Base-by-base conservation (phyloP, 1,139 yeast genomes). In the Kluyveromyces sp. region DNA sequence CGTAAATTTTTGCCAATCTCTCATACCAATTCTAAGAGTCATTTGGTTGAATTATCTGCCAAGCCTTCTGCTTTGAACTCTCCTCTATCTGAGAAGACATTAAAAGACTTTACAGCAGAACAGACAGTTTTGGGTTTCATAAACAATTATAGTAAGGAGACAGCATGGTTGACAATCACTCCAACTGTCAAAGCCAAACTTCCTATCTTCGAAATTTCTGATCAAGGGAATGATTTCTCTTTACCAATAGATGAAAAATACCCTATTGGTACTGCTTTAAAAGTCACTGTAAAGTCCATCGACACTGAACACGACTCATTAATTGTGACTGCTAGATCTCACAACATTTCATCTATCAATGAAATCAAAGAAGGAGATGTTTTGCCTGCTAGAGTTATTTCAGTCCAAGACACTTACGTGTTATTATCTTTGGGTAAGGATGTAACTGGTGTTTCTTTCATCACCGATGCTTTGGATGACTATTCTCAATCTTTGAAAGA, bases 401-500 rank as follows among this genome's bases (percentile, higher is more conserved):
- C 78, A 58, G 74, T 81, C n/a, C 70, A 76, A 50, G 83, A 78
- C 25, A 74, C 74, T 44, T 79, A 74, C 56, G 80, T 86, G 27
- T 67, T 85, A 50, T 83, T 86, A 41, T 86, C 82, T 53, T 66
- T 87, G 40, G 86, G 87, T 25, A 73, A 73, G 33, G 72, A 72
- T 41, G 71, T 83, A 25, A 71, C 74, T 47, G 96, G 88, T 31
- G 73, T 81, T 52, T 78, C 89, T 3, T 81, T 72, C 61, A 74
- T 82, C 43, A 83, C 95, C 3, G 96, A 89, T 64, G 89, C 95
- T 15, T 71, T 86, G 53, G 78, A 83, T 56, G 84, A 87, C 58
- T 87, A 79, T 61, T 71, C 79, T 31, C 70, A 73, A 30, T 72
- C 78, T 41, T 67, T 83, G 47, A 72, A 71, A 21, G 73, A 72